Evolutionary conservation across 805 yeast species (phyloP).

Genomic region (Sugiyamaella chiloensis): DNA sequence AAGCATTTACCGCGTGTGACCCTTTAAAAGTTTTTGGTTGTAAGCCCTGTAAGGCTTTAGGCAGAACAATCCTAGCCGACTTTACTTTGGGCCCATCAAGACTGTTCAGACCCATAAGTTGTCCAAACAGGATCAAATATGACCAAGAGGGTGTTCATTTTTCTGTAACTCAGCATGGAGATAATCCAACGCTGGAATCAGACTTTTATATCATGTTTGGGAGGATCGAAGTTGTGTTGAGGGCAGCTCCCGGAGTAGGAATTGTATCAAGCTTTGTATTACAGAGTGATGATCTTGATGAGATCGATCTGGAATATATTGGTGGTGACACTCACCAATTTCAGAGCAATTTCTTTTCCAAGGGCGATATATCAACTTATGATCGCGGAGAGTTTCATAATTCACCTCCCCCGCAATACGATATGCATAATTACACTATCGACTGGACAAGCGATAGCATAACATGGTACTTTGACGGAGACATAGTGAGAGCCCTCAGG

Average conservation of each 20-base stretch:
- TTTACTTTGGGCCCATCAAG: slow-evolving; percentile 39
- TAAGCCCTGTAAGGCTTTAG: slow-evolving; percentile 59
- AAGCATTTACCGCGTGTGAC: slow-evolving; percentile 40
- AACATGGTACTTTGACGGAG: slow-evolving; percentile 71
- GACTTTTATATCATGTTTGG: slow-evolving; percentile 88
- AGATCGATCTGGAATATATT: slow-evolving; percentile 82
- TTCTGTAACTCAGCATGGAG: slow-evolving; percentile 57
- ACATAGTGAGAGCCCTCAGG: slow-evolving; percentile 56
- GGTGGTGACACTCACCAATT: slow-evolving; percentile 75
- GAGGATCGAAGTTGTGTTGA: slow-evolving; percentile 63
- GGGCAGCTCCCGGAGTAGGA: slow-evolving; percentile 76
- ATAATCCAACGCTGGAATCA: slow-evolving; percentile 75
- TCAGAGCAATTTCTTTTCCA: slow-evolving; percentile 70
- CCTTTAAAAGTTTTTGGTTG: slow-evolving; percentile 42
- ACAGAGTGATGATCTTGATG: slow-evolving; percentile 83
- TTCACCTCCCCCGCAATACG: slow-evolving; percentile 52
- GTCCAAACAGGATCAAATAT: slow-evolving; percentile 38
- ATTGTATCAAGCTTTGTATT: slow-evolving; percentile 76
- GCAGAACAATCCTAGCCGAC: slow-evolving; percentile 48
- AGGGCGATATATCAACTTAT: slow-evolving; percentile 73
- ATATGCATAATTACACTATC: slow-evolving; percentile 72
- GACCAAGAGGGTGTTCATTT: slow-evolving; percentile 56
- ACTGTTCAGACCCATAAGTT: slow-evolving; percentile 8
- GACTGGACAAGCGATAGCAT: slow-evolving; percentile 73
- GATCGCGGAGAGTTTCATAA: slow-evolving; percentile 75